These are phyloP conservation scores for Stephanodiscus minutulus DNA, from an alignment of 108 stramenopile species.

Conservation along the genomic window DNA sequence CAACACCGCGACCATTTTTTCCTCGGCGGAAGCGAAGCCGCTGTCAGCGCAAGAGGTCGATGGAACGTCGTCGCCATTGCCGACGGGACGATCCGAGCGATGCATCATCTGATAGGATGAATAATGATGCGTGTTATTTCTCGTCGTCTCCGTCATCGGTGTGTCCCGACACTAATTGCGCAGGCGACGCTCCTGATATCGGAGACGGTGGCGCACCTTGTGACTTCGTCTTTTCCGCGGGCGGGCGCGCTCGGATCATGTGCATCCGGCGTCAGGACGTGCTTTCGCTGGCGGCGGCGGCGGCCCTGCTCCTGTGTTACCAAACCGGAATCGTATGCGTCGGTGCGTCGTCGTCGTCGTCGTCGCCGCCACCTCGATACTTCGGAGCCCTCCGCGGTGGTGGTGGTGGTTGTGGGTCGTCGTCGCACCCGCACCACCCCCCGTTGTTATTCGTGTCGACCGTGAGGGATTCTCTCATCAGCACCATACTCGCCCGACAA, in stretches of 20 bases:
- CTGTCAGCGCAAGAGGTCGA: not conserved
- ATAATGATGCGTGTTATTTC: not conserved
- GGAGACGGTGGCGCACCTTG: not conserved
- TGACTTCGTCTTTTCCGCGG: not conserved
- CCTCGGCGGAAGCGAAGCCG: not conserved
- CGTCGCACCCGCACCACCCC: not conserved
- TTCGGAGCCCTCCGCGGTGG: too few species aligned
- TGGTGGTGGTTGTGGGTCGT: too few species aligned
- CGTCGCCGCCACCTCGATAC: too few species aligned
- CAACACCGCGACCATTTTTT: not conserved
- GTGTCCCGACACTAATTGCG: not conserved
- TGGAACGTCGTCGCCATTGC: not conserved
- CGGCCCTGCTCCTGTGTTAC: not conserved
- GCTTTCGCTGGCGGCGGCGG: slow-evolving; percentile 11
- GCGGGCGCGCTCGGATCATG: too few species aligned
- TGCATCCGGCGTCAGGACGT: not conserved
- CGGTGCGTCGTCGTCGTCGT: too few species aligned
- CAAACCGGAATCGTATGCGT: too few species aligned
- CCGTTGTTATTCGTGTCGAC: slow-evolving; percentile 14
- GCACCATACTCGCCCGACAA: too few species aligned
- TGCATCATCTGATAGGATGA: not conserved
- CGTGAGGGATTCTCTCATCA: not conserved
- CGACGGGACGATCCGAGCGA: not conserved
- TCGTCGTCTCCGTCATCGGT: not conserved
- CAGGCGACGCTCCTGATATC: not conserved